A percentile compares a stretch with the other conserved stretches of the same genome.
Conservation (phyloP, 78 protist genomes). For the Dictyostelium capitatum region DNA sequence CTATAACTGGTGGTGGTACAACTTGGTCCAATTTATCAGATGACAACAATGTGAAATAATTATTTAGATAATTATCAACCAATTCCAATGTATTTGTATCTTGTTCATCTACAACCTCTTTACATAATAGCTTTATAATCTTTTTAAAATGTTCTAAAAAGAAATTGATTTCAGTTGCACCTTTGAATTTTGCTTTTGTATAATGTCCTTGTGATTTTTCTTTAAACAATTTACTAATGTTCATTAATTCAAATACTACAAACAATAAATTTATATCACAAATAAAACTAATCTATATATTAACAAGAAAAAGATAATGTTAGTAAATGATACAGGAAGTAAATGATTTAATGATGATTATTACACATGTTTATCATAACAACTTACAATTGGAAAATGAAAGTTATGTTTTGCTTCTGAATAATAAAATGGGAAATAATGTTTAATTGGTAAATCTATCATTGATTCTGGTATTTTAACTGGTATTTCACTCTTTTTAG, state of each 20-base stretch:
- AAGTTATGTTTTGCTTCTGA: constrained; percentile 3
- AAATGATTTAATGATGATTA: too few relatives aligned
- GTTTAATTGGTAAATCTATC: neutral
- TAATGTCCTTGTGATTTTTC: constrained; percentile 7
- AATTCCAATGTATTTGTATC: neutral
- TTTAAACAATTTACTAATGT: constrained; percentile 23
- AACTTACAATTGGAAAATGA: constrained; percentile 64
- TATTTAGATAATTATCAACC: neutral
- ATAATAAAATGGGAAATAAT: constrained; percentile 48
- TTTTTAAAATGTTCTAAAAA: neutral
- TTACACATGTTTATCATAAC: neutral
- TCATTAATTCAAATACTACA: constrained; percentile 41
- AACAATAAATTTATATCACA: constrained; percentile 50
- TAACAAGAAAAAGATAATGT: too few relatives aligned
- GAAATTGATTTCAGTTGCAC: neutral
- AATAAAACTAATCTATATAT: constrained; percentile 71
- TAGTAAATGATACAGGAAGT: too few relatives aligned
- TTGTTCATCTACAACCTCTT: neutral
- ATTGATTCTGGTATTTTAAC: constrained; percentile 22
- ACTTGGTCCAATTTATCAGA: neutral
- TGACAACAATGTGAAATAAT: neutral
- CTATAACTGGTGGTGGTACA: neutral
- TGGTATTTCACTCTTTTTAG: neutral
- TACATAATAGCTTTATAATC: constrained; percentile 9
- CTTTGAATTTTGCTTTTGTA: constrained; percentile 8